Evolutionary conservation across 2,329 filamentous ascomycete species (phyloP).

Genomic region (Pseudogymnoascus sp.): DNA sequence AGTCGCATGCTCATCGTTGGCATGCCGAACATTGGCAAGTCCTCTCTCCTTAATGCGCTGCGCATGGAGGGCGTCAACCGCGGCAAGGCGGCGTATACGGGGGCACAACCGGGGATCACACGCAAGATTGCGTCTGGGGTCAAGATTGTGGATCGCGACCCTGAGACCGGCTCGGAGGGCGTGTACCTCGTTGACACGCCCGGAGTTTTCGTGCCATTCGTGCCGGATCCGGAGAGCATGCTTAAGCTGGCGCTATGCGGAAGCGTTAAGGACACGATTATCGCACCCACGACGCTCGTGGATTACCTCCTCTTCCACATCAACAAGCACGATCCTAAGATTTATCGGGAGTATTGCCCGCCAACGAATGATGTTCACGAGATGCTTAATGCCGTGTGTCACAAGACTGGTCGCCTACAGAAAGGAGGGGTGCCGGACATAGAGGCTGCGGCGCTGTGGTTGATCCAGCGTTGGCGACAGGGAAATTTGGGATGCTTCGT

Average conservation of each 20-base stretch:
- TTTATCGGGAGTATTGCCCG: slow-evolving; percentile 40
- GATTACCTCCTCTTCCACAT: slow-evolving; percentile 86
- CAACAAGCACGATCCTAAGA: slow-evolving; percentile 43
- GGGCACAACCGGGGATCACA: slow-evolving; percentile 82
- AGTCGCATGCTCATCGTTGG: slow-evolving; percentile 80
- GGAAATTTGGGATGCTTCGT: slow-evolving; percentile 69
- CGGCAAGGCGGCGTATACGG: slow-evolving; percentile 70
- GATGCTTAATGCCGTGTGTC: slow-evolving; percentile 63
- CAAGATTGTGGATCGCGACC: slow-evolving; percentile 57
- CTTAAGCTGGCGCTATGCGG: slow-evolving; percentile 88
- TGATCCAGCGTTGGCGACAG: slow-evolving; percentile 72
- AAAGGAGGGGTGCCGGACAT: slow-evolving; percentile 63
- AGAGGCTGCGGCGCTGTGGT: slow-evolving; percentile 67
- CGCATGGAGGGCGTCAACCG: slow-evolving; percentile 56
- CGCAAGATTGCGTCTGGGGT: slow-evolving; percentile 76
- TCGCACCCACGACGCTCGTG: slow-evolving; percentile 67
- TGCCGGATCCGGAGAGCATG: slow-evolving; percentile 79
- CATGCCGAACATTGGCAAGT: slow-evolving; percentile 98
- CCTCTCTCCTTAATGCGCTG: slow-evolving; percentile 81
- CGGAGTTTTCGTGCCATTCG: slow-evolving; percentile 90
- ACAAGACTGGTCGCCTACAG: slow-evolving; percentile 64
- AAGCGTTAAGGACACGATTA: slow-evolving; percentile 80
- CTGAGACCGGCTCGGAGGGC: slow-evolving; percentile 32
- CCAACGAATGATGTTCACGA: slow-evolving; percentile 80
- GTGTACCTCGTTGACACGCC: slow-evolving; percentile 89